A percentile compares a stretch with the other conserved stretches of the same genome.
Conservation (phyloP, 306 rosid species). For the Corylus avellana region DNA sequence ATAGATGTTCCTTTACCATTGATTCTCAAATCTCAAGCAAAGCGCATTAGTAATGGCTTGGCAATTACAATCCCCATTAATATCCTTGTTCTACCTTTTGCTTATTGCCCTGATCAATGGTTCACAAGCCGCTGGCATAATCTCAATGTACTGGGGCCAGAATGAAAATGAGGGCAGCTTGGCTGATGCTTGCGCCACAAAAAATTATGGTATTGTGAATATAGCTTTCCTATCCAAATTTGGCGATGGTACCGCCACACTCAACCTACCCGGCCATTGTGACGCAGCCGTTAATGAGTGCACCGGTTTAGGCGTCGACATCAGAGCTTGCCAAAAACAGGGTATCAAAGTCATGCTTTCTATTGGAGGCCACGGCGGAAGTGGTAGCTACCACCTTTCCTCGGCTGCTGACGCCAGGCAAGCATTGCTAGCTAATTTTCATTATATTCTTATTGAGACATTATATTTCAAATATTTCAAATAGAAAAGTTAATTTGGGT, state of each 20-base stretch:
- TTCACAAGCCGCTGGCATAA: not conserved
- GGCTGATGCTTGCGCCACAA: not conserved
- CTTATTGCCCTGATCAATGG: too few relatives aligned
- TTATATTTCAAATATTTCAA: too few relatives aligned
- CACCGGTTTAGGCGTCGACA: constrained; percentile 6
- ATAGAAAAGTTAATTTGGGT: too few relatives aligned
- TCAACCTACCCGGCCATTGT: constrained; percentile 12
- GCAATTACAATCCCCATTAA: too few relatives aligned
- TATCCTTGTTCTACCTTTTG: too few relatives aligned
- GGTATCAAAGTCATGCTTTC: constrained; percentile 19
- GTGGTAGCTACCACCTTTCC: not conserved
- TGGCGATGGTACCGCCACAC: not conserved
- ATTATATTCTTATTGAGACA: too few relatives aligned
- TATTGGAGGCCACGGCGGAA: not conserved
- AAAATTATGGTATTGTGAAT: constrained; percentile 11
- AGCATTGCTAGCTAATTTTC: not conserved
- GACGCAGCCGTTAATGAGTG: constrained; percentile 3
- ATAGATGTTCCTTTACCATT: too few relatives aligned
- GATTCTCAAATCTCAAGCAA: too few relatives aligned
- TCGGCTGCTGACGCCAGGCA: not conserved
- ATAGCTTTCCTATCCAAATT: constrained; percentile 17
- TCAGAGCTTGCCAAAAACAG: constrained; percentile 1
- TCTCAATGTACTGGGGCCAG: constrained; percentile 25
- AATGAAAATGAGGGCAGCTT: constrained; percentile 9
- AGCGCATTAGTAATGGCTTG: too few relatives aligned